Evolutionary conservation across 805 yeast species (phyloP), one percentile per base, ranked within the genome.

Genomic region (Osmozyma mogii): DNA sequence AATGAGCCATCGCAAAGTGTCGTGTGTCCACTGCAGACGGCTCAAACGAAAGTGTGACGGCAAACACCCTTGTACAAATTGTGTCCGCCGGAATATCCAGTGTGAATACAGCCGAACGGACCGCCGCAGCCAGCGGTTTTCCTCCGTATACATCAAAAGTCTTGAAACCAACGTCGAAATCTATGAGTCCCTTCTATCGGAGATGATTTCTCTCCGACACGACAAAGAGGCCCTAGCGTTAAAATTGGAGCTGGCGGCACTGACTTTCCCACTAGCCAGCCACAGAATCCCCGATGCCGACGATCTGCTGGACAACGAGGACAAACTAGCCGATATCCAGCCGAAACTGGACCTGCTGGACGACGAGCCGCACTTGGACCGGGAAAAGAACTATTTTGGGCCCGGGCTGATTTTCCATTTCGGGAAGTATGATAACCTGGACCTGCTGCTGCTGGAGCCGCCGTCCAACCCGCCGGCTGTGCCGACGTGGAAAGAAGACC

Each of bases 31-130:
- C 34, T 42, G 46, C 31, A 31, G 46, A n/a, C 40, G 34, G 18
- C 35, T 35, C 32, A 42, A 42, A 29, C 39, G 46, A 4, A 37
- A 33, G 28, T 42, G 46, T 22, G 45, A 37, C 29, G 46, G 46
- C 20, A 36, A 31, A 10, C 22, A 31, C 20, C 46, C 46, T 3
- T 42, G 46, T 25, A 27, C 35, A 23, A 40, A 34, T 25, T 42
- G 46, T 17, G 23, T 29, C 12, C 34, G 31, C 24, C 28, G 35
- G 17, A 35, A 34, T 17, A 26, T 31, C 11, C 18, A 16, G 9
- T 42, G 46, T 22, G 43, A 40, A 22, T 42, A 37, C 15, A 38
- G 31, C 21, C 38, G 37, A 22, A 31, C 32, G 18, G 46, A 42
- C 24, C 25, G 36, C 9, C 38, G 46, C 15, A 33, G 38, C 4